These are phyloP conservation scores for Hygrophila difformis DNA, from an alignment of 257 asterid genomes.

Conservation along the genomic window DNA sequence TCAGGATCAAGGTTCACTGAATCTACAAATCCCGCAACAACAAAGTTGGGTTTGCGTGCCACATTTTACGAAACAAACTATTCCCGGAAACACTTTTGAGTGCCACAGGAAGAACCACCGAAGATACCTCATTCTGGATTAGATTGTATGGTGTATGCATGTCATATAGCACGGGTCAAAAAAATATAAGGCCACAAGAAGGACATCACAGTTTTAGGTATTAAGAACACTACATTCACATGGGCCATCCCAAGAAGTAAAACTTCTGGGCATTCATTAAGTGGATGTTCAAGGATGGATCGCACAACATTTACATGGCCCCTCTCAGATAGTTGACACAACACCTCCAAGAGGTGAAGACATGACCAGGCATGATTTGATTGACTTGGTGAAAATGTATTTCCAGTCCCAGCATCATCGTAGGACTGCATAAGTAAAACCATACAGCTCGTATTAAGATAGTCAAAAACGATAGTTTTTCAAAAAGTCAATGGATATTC, in stretches of 20 bases:
- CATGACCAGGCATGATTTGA: conserved; percentile 76
- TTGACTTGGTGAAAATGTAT: conserved; percentile 45
- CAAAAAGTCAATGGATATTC: too few relatives aligned
- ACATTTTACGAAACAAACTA: conserved; percentile 43
- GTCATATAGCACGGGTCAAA: conserved; percentile 1
- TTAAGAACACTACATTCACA: conserved; percentile 44
- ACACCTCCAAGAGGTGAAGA: conserved; percentile 67
- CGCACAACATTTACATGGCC: conserved; percentile 86
- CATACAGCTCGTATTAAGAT: too few relatives aligned
- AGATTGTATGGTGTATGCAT: conserved; percentile 90
- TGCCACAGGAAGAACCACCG: conserved; percentile 50
- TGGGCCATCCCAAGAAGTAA: conserved; percentile 91
- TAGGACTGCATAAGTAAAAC: conserved; percentile 34
- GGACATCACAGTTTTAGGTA: too few relatives aligned
- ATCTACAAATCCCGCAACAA: conserved; percentile 72
- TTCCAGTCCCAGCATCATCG: conserved; percentile 45
- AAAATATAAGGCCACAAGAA: background rate
- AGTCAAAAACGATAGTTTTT: too few relatives aligned
- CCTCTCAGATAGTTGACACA: conserved; percentile 82
- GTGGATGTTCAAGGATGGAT: conserved; percentile 66
- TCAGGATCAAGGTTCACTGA: conserved; percentile 62
- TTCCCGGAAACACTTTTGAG: conserved; percentile 39
- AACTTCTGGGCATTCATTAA: conserved; percentile 68
- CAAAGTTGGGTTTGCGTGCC: conserved; percentile 69
- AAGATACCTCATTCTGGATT: conserved; percentile 66